phyloP scores from a whole-genome alignment of 2,329 filamentous ascomycete species.

The Aureobasidium subglaciale region DNA sequence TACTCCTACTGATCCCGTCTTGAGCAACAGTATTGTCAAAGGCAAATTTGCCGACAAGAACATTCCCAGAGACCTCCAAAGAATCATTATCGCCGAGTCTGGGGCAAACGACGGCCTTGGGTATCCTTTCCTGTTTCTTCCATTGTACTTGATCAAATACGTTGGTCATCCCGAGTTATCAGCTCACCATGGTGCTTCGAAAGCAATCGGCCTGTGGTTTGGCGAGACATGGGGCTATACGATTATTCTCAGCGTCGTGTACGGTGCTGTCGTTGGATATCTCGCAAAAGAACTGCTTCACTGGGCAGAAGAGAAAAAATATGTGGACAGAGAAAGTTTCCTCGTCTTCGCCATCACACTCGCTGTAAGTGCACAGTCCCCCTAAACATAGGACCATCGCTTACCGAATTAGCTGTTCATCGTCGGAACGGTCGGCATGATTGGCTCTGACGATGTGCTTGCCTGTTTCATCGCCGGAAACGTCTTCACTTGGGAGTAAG shows the following conservation, averaged over 20 bases:
- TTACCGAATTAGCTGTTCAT: slow-evolving; percentile 58
- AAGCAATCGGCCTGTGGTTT: slow-evolving; percentile 75
- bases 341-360: slow-evolving; percentile 79
- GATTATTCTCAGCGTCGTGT: slow-evolving; percentile 69
- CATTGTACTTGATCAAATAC: slow-evolving; percentile 77
- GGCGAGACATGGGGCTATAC: slow-evolving; percentile 79
- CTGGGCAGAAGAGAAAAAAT: slow-evolving; percentile 73
- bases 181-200: slow-evolving; percentile 44
- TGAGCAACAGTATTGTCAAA: slow-evolving; percentile 87
- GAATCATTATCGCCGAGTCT: slow-evolving; percentile 60
- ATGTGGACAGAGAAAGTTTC: slow-evolving; percentile 81
- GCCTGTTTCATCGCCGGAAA: slow-evolving; percentile 92
- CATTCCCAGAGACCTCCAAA: slow-evolving; percentile 72
- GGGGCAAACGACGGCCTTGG: slow-evolving; percentile 85
- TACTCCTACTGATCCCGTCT: slow-evolving; percentile 83
- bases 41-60: slow-evolving; percentile 90
- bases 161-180: slow-evolving; percentile 43
- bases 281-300: slow-evolving; percentile 74
- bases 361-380: slow-evolving; percentile 46
- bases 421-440: slow-evolving; percentile 75
- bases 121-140: slow-evolving; percentile 82
- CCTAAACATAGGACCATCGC: background rate
- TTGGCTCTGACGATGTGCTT: slow-evolving; percentile 82
- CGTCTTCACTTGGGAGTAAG: slow-evolving; percentile 75
- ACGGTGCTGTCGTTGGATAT: slow-evolving; percentile 73